Base-by-base conservation (phyloP, 148 eudicot genomes). In the Nepenthes gracilis region DNA sequence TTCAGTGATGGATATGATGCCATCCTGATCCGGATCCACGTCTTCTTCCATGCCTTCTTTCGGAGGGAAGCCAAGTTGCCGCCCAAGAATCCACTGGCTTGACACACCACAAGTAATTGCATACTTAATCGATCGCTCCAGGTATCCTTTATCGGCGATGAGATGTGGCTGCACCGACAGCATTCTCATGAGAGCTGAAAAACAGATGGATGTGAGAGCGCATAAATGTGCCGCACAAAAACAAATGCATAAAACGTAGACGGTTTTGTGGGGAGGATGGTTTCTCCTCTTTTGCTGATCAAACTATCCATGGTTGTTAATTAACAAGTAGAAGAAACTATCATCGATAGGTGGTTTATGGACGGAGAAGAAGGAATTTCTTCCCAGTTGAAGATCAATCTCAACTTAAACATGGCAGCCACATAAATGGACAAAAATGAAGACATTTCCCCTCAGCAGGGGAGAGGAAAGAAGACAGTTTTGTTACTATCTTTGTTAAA, bases 101-200 rank as follows among this genome's bases (percentile, higher is more conserved):
- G 76, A 72, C 43, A 88, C 86, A 32, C 98, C 98, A 57, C 96
- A 84, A 64, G 73, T 79, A 43, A 92, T 68, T 13, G 96, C 96
- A 69, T 83, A 92, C 55, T 77, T 82, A 62, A 92, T 60, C 33
- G 84, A 23, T 14, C 66, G 83, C 68, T 85, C 90, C 66, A 92
- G 68, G 75, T 85, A 85, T 14, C 63, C 80, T 75, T 74, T 83
- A 68, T 92, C 94, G 3, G 84, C 77, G 47, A 88, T 78, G 43
- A 78, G 83, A 76, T 85, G 85, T 12, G 96, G 96, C 72, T 88
- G 97, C 33, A 80, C 79, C 12, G 83, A 75, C 73, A 92, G 70
- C 88, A 80, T 88, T 70, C 85, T 85, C 88, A 92, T 73, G 10
- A 92, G 74, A 65, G 84, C 97, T 92, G 85, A 54, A 72, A 65